phyloP scores from a whole-genome alignment of 805 yeast genomes.

The Candida koratica region DNA sequence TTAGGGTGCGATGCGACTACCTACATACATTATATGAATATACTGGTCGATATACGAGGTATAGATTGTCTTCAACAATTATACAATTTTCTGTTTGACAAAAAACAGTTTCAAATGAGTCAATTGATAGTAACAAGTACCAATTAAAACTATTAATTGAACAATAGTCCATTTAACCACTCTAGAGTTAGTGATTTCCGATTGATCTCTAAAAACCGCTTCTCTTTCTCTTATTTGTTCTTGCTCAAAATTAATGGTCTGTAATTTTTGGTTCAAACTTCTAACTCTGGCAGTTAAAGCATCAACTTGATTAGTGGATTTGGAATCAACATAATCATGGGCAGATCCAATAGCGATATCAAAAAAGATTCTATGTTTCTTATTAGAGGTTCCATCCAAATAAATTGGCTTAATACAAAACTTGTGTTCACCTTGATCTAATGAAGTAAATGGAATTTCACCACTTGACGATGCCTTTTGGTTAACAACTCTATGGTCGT shows the following conservation, averaged over 20 bases:
- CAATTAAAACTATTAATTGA: slow-evolving; percentile 63
- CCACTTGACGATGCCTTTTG: slow-evolving; percentile 62
- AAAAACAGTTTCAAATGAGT: slow-evolving; percentile 76
- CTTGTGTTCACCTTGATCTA: slow-evolving; percentile 80
- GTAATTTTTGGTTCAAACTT: slow-evolving; percentile 37
- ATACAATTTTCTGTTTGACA: slow-evolving; percentile 81
- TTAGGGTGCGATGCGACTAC: neutral
- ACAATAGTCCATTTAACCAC: slow-evolving; percentile 72
- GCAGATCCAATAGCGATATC: slow-evolving; percentile 71
- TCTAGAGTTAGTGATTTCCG: slow-evolving; percentile 70
- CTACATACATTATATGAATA: neutral
- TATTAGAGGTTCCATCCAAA: slow-evolving; percentile 60
- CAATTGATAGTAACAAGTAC: slow-evolving; percentile 73
- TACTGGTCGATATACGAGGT: too few relatives aligned
- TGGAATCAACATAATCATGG: slow-evolving; percentile 56
- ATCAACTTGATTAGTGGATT: slow-evolving; percentile 51
- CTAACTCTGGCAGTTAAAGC: slow-evolving; percentile 36
- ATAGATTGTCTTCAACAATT: slow-evolving; percentile 16
- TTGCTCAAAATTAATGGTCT: slow-evolving; percentile 41
- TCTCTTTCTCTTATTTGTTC: slow-evolving; percentile 69
- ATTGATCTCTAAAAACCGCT: slow-evolving; percentile 68
- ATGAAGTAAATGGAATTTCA: slow-evolving; percentile 75
- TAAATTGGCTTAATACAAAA: slow-evolving; percentile 62
- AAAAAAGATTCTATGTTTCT: slow-evolving; percentile 63
- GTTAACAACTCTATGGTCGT: slow-evolving; percentile 69